A percentile compares a stretch with the other conserved stretches of the same genome.
Conservation (phyloP, 116 monocot species). For the Posidonia oceanica region DNA sequence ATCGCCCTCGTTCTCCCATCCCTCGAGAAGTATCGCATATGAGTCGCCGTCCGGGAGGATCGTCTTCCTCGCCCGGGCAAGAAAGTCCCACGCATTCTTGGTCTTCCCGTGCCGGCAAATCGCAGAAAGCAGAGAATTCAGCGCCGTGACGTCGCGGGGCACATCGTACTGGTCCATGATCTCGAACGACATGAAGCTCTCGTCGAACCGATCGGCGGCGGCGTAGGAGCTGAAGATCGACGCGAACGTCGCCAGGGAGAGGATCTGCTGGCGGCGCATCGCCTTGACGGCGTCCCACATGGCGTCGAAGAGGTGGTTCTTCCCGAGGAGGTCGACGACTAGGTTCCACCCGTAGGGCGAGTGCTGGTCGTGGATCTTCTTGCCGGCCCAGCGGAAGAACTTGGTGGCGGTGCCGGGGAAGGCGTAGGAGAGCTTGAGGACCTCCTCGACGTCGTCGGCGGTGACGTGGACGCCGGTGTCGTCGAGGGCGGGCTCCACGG, state of each 20-base stretch:
- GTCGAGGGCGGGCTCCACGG: slow-evolving; percentile 21
- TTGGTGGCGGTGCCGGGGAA: slow-evolving; percentile 32
- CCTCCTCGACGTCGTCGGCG: slow-evolving; percentile 41
- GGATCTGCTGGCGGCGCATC: slow-evolving; percentile 26
- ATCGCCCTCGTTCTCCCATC: slow-evolving; percentile 49
- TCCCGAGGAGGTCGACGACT: slow-evolving; percentile 64
- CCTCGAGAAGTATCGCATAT: slow-evolving; percentile 64
- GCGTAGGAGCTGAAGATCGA: slow-evolving; percentile 46
- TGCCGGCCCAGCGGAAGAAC: slow-evolving; percentile 55
- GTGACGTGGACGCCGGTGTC: slow-evolving; percentile 18
- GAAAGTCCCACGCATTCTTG: slow-evolving; percentile 12
- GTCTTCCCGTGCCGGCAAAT: slow-evolving; percentile 34
- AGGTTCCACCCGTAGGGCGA: slow-evolving; percentile 76
- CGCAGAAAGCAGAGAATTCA: slow-evolving; percentile 67
- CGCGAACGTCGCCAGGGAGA: slow-evolving; percentile 68
- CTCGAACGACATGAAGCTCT: slow-evolving; percentile 33
- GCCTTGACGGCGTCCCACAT: slow-evolving; percentile 59
- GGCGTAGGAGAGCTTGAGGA: slow-evolving; percentile 65
- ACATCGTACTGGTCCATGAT: slow-evolving; percentile 22
- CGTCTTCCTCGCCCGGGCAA: slow-evolving; percentile 2
- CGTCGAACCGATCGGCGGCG: slow-evolving; percentile 12
- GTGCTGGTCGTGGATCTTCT: slow-evolving; percentile 12
- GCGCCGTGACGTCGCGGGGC: slow-evolving; percentile 28
- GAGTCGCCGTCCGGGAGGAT: slow-evolving; percentile 37
- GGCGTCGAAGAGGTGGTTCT: slow-evolving; percentile 42